phyloP scores from a whole-genome alignment of 768 basidiomycete species.

The Artomyces pyxidatus region DNA sequence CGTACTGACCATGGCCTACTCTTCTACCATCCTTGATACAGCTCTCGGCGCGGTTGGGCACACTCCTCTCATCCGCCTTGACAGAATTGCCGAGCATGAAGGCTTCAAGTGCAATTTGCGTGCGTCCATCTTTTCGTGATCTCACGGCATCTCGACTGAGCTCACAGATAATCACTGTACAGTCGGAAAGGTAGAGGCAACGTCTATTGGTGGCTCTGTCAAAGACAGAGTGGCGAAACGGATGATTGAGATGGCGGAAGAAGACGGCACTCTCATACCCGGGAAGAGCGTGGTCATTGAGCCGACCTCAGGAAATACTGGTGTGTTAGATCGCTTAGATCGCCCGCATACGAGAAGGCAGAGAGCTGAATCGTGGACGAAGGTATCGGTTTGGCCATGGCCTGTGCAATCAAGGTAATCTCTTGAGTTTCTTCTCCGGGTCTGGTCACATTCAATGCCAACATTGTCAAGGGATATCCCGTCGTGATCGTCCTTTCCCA shows the following conservation, averaged over 20 bases:
- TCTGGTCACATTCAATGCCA: constrained; percentile 67
- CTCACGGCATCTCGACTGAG: background rate
- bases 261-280: constrained; percentile 73
- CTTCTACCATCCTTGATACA: constrained; percentile 53
- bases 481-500: constrained; percentile 87
- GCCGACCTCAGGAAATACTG: constrained; percentile 90
- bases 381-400: constrained; percentile 86
- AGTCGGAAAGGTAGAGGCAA: constrained; percentile 90
- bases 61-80: constrained; percentile 84
- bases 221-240: constrained; percentile 96
- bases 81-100: constrained; percentile 64
- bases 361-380: background rate
- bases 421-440: constrained; percentile 14
- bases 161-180: too few species aligned
- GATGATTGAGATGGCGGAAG: constrained; percentile 94
- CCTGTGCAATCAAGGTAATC: constrained; percentile 86
- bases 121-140: constrained; percentile 33
- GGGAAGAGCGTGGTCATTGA: constrained; percentile 58
- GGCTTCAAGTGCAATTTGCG: constrained; percentile 85
- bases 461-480: constrained; percentile 63
- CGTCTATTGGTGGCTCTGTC: constrained; percentile 87
- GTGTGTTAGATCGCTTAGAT: constrained; percentile 45
- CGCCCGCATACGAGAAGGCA: too few species aligned
- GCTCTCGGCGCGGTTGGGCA: constrained; percentile 84
- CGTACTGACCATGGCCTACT: constrained; percentile 22